Evolutionary conservation across 1,139 yeast species (phyloP).

Genomic region (Suhomyces ambrosiae): DNA sequence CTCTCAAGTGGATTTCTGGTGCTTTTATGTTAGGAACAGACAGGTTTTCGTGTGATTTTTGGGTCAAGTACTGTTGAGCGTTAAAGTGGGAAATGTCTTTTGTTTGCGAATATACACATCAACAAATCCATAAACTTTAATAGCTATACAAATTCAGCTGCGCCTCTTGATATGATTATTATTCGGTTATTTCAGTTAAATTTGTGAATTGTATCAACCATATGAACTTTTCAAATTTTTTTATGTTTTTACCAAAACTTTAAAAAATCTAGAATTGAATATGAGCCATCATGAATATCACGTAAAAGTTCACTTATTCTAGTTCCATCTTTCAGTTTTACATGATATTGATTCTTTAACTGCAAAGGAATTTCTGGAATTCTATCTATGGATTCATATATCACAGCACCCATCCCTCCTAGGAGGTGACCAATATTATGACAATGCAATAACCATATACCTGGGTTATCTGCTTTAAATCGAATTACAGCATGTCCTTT

Average conservation of each 20-base stretch:
- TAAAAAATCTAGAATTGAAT: not conserved
- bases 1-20: no score
- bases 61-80: no score
- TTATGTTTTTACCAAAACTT: slow-evolving; percentile 1
- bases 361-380: slow-evolving; percentile 20
- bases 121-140: no score
- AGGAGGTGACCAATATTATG: slow-evolving; percentile 39
- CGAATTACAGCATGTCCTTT: slow-evolving; percentile 33
- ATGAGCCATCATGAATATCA: slow-evolving; percentile 3
- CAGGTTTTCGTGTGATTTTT: no score
- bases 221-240: no score
- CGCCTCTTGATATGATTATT: no score
- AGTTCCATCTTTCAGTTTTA: not conserved
- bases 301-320: slow-evolving; percentile 2
- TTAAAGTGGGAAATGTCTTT: no score
- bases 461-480: slow-evolving; percentile 20
- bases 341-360: slow-evolving; percentile 11
- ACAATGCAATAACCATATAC: slow-evolving; percentile 33
- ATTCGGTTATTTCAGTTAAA: no score
- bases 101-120: no score
- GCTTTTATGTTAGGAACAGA: no score
- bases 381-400: slow-evolving; percentile 27
- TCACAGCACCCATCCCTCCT: slow-evolving; percentile 40
- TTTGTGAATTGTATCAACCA: no score
- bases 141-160: no score